phyloP scores from a whole-genome alignment of 225 moss, liverwort and hornwort species.

The Neckera pumila region DNA sequence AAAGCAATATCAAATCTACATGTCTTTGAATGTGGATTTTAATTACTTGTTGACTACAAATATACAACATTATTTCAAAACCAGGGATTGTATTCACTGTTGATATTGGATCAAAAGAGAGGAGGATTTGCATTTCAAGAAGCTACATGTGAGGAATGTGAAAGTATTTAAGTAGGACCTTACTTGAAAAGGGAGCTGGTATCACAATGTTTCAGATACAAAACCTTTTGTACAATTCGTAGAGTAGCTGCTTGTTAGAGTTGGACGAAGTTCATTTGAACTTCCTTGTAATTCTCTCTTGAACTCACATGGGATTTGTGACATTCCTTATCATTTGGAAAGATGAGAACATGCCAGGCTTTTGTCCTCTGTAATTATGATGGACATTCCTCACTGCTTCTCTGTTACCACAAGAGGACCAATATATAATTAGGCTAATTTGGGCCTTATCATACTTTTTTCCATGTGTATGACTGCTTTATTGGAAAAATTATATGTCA shows the following conservation, averaged over 20 bases:
- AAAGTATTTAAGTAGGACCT: not conserved
- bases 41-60: not conserved
- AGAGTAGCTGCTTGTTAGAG: not conserved
- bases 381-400: too few species aligned
- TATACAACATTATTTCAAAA: not conserved
- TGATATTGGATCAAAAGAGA: not conserved
- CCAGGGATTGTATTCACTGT: accelerated
- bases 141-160: not conserved
- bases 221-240: not conserved
- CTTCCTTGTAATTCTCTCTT: not conserved
- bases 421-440: too few species aligned
- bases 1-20: not conserved
- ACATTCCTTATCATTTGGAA: not conserved
- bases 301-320: not conserved
- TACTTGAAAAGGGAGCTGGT: too few species aligned
- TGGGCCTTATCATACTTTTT: too few species aligned
- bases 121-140: accelerated
- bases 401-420: not conserved
- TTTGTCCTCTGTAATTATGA: not conserved
- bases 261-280: not conserved
- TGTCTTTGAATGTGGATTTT: not conserved
- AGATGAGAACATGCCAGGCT: not conserved
- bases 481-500: not conserved
- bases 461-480: too few species aligned
- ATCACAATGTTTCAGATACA: not conserved